These are phyloP conservation scores for Flueggea neowawraea DNA, from an alignment of 441 rosid species.

Conservation along the genomic window DNA sequence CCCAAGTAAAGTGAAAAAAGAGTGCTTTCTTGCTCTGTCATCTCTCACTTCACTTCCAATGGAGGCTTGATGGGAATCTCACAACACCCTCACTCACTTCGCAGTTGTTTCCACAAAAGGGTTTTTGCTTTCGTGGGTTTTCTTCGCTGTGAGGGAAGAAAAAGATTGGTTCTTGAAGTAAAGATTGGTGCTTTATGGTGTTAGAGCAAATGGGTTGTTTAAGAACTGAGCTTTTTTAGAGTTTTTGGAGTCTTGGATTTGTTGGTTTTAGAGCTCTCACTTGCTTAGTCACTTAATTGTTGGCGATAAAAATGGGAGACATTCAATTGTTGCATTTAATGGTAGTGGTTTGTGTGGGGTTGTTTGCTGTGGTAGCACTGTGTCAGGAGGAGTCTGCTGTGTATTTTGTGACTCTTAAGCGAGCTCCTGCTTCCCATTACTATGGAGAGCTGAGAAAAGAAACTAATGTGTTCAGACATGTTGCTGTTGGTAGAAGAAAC, in stretches of 20 bases:
- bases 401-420: conserved; percentile 82
- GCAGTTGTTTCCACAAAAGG: conserved; percentile 19
- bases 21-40: conserved; percentile 6
- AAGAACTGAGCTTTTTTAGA: neutral
- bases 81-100: conserved; percentile 5
- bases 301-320: conserved; percentile 29
- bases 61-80: conserved; percentile 32
- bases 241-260: conserved; percentile 5
- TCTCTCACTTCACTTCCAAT: conserved; percentile 15
- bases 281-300: neutral
- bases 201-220: conserved; percentile 11
- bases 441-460: conserved; percentile 32
- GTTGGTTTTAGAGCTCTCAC: neutral
- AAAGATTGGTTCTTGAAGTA: conserved; percentile 9
- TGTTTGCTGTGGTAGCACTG: conserved; percentile 22
- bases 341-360: conserved; percentile 40
- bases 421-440: conserved; percentile 56
- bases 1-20: neutral
- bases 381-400: conserved; percentile 55
- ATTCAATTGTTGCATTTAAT: conserved; percentile 33
- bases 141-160: conserved; percentile 1
- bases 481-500: conserved; percentile 33
- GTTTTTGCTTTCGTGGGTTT: conserved; percentile 24
- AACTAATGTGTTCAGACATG: conserved; percentile 36
- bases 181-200: conserved; percentile 18